These are phyloP conservation scores for Phaffia australis DNA, from an alignment of 768 basidiomycete species.

Conservation along the genomic window DNA sequence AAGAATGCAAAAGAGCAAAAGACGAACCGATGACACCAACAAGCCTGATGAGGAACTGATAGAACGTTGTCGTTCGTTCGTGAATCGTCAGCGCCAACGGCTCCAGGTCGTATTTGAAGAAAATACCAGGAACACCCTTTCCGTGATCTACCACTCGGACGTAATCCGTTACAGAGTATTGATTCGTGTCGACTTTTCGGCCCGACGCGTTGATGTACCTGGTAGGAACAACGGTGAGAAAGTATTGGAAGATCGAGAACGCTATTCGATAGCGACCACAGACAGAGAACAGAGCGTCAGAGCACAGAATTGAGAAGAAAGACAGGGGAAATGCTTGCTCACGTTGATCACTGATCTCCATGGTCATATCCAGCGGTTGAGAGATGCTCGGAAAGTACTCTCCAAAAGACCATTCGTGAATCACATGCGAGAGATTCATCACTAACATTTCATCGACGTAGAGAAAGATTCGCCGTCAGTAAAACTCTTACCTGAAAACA, in stretches of 20 bases:
- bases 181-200: slow-evolving; percentile 45
- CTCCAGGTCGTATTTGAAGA: slow-evolving; percentile 96
- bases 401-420: slow-evolving; percentile 93
- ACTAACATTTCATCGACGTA: slow-evolving; percentile 43
- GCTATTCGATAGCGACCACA: slow-evolving; percentile 41
- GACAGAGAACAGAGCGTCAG: too few relatives aligned
- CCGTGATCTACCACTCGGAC: slow-evolving; percentile 62
- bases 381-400: slow-evolving; percentile 90
- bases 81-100: slow-evolving; percentile 73
- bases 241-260: slow-evolving; percentile 88
- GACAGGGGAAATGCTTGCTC: slow-evolving; percentile 36
- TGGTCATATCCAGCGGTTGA: slow-evolving; percentile 86
- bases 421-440: slow-evolving; percentile 94
- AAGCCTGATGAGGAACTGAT: slow-evolving; percentile 68
- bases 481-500: too few relatives aligned
- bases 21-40: slow-evolving; percentile 74
- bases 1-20: too few relatives aligned
- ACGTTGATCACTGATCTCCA: slow-evolving; percentile 62
- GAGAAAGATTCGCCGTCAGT: slow-evolving; percentile 4
- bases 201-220: slow-evolving; percentile 50
- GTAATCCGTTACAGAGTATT: slow-evolving; percentile 83
- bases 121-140: slow-evolving; percentile 75
- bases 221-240: slow-evolving; percentile 88
- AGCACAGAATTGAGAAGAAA: background rate
- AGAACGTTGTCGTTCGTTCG: slow-evolving; percentile 72